Evolutionary conservation across 2,329 filamentous ascomycete species (phyloP).

Genomic region (Paracamarosporium sp.): DNA sequence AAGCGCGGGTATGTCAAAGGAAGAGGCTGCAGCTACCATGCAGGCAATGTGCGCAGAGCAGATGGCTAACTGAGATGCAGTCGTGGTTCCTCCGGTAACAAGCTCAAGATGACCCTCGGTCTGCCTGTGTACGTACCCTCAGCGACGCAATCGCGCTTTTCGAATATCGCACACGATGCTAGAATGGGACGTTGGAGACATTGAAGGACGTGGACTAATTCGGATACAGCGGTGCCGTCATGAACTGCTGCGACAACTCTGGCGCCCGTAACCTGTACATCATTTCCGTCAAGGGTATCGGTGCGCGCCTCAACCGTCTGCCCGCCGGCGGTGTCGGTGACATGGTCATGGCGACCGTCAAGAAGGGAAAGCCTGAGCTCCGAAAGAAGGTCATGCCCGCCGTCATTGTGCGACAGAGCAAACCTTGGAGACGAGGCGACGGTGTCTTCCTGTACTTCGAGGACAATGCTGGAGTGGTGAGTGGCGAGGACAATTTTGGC

Average conservation of each 20-base stretch:
- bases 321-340: conserved; percentile 92
- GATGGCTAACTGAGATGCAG: conserved; percentile 49
- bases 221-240: conserved; percentile 84
- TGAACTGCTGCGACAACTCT: conserved; percentile 99
- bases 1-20: conserved; percentile 46
- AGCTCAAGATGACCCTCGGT: conserved; percentile 99
- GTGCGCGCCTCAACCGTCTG: conserved; percentile 95
- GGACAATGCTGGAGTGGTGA: conserved; percentile 99
- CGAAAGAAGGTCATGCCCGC: conserved; percentile 99
- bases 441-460: conserved; percentile 99
- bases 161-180: background rate
- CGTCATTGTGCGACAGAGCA: conserved; percentile 97
- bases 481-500: conserved; percentile 49
- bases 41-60: background rate
- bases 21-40: background rate
- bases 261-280: conserved; percentile 99
- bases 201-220: conserved; percentile 29
- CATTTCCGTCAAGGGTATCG: conserved; percentile 99
- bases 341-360: conserved; percentile 99
- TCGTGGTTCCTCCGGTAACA: conserved; percentile 93
- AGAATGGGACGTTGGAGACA: background rate
- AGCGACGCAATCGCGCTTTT: conserved; percentile 22
- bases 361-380: conserved; percentile 99
- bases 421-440: conserved; percentile 98
- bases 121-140: conserved; percentile 88